These are phyloP conservation scores for Eremochloa ophiuroides DNA, from an alignment of 176 grass and related monocot species.

Conservation along the genomic window DNA sequence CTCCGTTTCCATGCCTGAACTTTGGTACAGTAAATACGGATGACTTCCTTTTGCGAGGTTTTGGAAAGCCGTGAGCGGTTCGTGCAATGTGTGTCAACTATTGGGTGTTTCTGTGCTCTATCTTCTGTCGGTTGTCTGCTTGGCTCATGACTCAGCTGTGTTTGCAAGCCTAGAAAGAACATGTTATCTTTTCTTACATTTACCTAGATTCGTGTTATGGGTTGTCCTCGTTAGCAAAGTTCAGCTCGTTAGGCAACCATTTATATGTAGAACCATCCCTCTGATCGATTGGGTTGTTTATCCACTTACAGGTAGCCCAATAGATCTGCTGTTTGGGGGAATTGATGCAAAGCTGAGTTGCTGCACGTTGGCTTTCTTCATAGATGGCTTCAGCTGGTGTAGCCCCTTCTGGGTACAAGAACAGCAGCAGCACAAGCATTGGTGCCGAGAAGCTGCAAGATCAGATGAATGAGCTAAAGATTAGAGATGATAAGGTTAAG, in stretches of 20 bases:
- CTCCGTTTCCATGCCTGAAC: background rate
- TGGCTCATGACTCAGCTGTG: background rate
- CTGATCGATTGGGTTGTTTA: background rate
- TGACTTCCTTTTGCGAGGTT: background rate
- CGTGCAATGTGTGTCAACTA: background rate
- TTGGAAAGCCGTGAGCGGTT: too few species aligned
- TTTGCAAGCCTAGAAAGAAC: background rate
- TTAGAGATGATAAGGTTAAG: slow-evolving; percentile 70
- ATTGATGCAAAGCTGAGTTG: slow-evolving; percentile 33
- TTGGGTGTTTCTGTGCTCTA: background rate
- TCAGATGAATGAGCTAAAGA: slow-evolving; percentile 68
- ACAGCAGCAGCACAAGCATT: slow-evolving; percentile 33
- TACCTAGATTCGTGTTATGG: background rate
- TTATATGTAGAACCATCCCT: background rate
- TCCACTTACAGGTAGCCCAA: background rate
- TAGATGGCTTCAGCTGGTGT: slow-evolving; percentile 56
- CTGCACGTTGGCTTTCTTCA: background rate
- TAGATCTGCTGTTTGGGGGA: background rate
- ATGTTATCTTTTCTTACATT: background rate
- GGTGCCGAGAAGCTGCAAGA: slow-evolving; percentile 53
- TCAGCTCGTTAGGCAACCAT: background rate
- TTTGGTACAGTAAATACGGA: background rate
- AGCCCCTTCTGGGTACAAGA: slow-evolving; percentile 41
- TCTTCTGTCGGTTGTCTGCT: background rate
- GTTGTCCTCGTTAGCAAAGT: background rate